A percentile compares a stretch with the other conserved stretches of the same genome.
phyloP scores from a whole-genome alignment of 176 grass and related monocot genomes.

The Oryza brachyantha region DNA sequence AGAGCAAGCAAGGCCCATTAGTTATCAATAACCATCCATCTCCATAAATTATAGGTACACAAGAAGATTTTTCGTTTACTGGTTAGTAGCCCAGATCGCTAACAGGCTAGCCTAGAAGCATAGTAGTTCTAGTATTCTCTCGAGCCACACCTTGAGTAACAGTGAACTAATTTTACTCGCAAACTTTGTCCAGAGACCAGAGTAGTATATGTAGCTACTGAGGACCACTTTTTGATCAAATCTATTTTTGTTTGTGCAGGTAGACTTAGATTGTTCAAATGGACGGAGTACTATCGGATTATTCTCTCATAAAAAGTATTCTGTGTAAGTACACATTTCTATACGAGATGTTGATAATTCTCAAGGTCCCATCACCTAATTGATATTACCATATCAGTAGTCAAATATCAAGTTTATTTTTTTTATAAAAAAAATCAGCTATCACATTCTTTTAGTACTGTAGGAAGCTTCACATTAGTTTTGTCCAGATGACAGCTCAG shows the following conservation, averaged over 20 bases:
- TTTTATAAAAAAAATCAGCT: no score
- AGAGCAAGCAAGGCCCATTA: neutral
- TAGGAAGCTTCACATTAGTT: neutral
- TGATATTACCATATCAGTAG: neutral
- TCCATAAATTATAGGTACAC: no score
- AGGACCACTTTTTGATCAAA: neutral
- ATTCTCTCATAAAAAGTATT: conserved; percentile 68
- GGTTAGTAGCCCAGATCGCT: no score
- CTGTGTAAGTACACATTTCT: conserved; percentile 44
- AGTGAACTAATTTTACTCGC: no score
- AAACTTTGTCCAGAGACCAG: no score
- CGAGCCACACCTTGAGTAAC: no score
- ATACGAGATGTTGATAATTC: neutral
- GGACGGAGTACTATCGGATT: conserved; percentile 59
- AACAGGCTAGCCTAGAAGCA: no score
- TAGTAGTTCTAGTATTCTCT: no score
- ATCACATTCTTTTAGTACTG: no score
- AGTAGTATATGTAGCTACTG: neutral
- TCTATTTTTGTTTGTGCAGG: conserved; percentile 26
- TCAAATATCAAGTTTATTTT: neutral
- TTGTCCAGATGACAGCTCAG: neutral
- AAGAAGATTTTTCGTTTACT: no score
- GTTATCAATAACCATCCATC: neutral
- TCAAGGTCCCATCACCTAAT: neutral
- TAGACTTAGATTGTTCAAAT: conserved; percentile 74